Conservation (phyloP, 305 asterid genomes). For the Fraxinus baroniana region DNA sequence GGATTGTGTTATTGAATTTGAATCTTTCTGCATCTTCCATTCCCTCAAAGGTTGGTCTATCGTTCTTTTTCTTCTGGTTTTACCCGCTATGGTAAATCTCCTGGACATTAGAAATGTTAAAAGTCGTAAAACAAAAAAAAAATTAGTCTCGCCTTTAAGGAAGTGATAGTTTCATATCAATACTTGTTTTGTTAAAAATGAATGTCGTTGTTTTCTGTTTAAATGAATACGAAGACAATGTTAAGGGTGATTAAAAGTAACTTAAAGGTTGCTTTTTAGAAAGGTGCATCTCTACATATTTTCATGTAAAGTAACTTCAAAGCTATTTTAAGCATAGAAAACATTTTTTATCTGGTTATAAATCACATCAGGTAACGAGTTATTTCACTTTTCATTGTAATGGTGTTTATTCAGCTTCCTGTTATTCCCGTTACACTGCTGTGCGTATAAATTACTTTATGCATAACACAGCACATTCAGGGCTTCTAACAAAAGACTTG, state of each 20-base stretch:
- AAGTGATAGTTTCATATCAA: background rate
- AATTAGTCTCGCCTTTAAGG: background rate
- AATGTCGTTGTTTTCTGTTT: background rate
- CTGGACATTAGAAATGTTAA: background rate
- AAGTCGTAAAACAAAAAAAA: background rate
- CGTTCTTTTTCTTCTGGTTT: background rate
- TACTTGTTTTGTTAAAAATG: background rate
- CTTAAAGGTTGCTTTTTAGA: background rate
- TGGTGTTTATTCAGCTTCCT: background rate
- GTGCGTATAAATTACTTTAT: background rate
- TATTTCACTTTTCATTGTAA: background rate
- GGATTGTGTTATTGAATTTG: background rate
- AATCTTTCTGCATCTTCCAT: background rate
- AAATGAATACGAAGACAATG: background rate
- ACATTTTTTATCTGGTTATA: background rate
- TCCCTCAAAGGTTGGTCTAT: background rate
- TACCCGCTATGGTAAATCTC: background rate
- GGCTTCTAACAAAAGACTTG: background rate
- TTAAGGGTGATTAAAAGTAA: background rate
- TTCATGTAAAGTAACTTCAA: background rate
- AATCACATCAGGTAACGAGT: background rate
- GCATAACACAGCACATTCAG: background rate
- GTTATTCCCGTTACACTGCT: background rate
- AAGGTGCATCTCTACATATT: background rate
- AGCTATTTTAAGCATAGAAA: background rate